Conservation (phyloP, 2,329 filamentous ascomycete species). For the Geosmithia morbida region DNA sequence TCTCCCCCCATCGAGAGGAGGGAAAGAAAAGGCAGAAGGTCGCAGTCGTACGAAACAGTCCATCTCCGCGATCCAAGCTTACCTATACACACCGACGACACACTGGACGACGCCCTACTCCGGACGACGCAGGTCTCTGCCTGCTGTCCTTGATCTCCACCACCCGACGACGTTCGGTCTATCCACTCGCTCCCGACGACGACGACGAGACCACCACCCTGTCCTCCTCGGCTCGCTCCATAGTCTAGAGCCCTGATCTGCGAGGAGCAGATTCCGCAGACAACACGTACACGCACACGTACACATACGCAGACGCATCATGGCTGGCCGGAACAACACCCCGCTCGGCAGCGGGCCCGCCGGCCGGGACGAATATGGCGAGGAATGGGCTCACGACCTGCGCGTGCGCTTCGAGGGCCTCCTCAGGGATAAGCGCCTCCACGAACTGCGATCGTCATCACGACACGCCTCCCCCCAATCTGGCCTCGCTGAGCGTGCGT, state of each 20-base stretch:
- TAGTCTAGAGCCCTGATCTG: no score
- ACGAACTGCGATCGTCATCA: constrained; percentile 43
- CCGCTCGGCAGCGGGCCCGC: constrained; percentile 15
- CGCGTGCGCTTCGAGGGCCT: constrained; percentile 76
- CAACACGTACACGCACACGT: background rate
- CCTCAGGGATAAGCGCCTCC: constrained; percentile 75
- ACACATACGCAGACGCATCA: constrained; percentile 8
- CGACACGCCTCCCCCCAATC: constrained; percentile 52
- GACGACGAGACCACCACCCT: background rate
- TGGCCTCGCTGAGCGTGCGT: constrained; percentile 32
- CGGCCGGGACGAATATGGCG: constrained; percentile 36
- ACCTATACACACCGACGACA: background rate
- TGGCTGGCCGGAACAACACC: constrained; percentile 21
- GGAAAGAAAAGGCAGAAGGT: no score
- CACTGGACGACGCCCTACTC: background rate
- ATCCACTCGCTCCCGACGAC: background rate
- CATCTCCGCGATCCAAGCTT: no score
- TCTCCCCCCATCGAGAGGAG: no score
- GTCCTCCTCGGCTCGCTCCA: background rate
- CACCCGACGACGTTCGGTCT: constrained; percentile 1
- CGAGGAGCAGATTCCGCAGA: background rate
- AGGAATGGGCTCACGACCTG: constrained; percentile 65
- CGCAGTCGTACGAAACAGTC: no score
- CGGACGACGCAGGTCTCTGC: background rate
- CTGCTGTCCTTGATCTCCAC: background rate